Percentiles rank a stretch among this genome's conserved stretches.
phyloP scores from a whole-genome alignment of 441 rosid species.

The Eutrema salsugineum region DNA sequence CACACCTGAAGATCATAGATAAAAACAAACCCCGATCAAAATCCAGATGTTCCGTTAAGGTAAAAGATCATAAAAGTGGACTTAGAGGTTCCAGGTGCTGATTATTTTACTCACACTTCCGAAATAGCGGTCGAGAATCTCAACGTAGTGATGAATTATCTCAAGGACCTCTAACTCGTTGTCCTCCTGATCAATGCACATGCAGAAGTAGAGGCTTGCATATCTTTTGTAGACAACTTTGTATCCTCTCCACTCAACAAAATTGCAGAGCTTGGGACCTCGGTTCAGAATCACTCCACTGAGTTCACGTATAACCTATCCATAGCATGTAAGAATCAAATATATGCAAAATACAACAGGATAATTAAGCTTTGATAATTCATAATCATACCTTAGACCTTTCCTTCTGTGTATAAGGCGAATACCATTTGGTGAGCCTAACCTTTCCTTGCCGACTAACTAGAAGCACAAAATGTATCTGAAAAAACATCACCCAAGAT shows the following conservation, averaged over 20 bases:
- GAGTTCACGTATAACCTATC: constrained; percentile 86
- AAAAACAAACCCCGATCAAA: not conserved
- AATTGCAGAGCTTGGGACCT: constrained; percentile 94
- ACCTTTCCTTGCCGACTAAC: constrained; percentile 66
- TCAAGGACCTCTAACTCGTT: constrained; percentile 89
- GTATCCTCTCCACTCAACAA: constrained; percentile 89
- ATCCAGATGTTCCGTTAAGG: not conserved
- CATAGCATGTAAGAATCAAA: not conserved
- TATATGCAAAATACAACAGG: not conserved
- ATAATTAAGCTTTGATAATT: not conserved
- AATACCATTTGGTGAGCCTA: constrained; percentile 63
- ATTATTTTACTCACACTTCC: constrained; percentile 75
- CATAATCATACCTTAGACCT: constrained; percentile 43
- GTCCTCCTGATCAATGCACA: constrained; percentile 92
- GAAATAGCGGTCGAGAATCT: constrained; percentile 92
- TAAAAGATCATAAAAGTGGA: not conserved
- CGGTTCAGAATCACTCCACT: constrained; percentile 75
- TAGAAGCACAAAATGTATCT: constrained; percentile 65
- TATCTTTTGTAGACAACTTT: constrained; percentile 95
- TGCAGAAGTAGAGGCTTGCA: constrained; percentile 98
- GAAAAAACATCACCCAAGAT: not conserved
- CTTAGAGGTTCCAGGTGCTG: not conserved
- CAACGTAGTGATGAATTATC: constrained; percentile 92
- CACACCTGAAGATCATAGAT: constrained; percentile 24
- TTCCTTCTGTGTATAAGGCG: constrained; percentile 58